Evolutionary conservation across 2,329 filamentous ascomycete species (phyloP), one percentile per base, ranked within the genome.

Genomic region (Aaosphaeria arxii): DNA sequence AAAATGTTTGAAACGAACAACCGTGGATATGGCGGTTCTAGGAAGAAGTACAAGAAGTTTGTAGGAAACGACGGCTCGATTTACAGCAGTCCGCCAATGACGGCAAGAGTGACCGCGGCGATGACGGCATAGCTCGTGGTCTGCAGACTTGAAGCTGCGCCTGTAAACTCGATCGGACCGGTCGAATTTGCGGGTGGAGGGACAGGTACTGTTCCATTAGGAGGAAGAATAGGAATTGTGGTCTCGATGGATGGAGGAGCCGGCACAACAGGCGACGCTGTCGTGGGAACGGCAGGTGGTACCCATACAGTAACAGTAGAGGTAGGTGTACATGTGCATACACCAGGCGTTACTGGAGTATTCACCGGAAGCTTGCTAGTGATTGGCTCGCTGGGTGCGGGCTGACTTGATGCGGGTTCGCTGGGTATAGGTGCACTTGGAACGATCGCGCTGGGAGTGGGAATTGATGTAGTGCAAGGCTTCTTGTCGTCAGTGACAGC

Each of bases 291-390:
- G 13, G 42, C 31, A 6, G 45, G 47, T 13, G 43, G 48, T 5
- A 65, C 57, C 30, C 62, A 64, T 17, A 66, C 49, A 9, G 64
- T 67, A 5, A 48, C 43, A 1, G 62, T 66, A 9, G 54, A 61
- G 56, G 42, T 51, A 28, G 41, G 41, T 9, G 41, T 43, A 29
- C 41, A 43, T 11, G 17, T 31, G 24, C 41, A 43, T 41, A 41
- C 39, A 43, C 41, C 41, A 43, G 17, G 7, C n/a, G 39, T 9
- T 29, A 29, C 40, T 13, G 28, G 40, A 5, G 11, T 42, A 29
- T 29, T 13, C 17, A 11, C 11, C 3, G 28, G 29, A 28, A 42
- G 30, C 17, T 24, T 24, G 17, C 17, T 24, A 7, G 9, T n/a
- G 7, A 36, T 4, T 9, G 33, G 33, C 7, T 9, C 33, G 33